A percentile compares a stretch with the other conserved stretches of the same genome.
Conservation (phyloP, 306 rosid genomes). For the Quillaja saponaria region DNA sequence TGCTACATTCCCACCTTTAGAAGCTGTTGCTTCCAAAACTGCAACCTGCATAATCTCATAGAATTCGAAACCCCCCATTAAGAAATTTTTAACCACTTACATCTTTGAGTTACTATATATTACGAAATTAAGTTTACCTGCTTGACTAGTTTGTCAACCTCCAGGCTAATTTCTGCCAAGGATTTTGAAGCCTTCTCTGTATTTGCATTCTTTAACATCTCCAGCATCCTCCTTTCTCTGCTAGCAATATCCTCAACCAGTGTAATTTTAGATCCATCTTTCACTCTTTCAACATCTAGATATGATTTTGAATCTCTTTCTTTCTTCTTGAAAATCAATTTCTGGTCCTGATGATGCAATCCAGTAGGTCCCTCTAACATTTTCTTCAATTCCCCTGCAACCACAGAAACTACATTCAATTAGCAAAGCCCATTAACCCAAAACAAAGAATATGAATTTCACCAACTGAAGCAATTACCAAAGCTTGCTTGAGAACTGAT, state of each 20-base stretch:
- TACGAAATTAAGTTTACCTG: conserved; percentile 47
- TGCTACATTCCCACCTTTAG: conserved; percentile 36
- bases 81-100: too few relatives aligned
- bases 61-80: too few relatives aligned
- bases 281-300: conserved; percentile 68
- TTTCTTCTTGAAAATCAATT: conserved; percentile 69
- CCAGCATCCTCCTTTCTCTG: conserved; percentile 55
- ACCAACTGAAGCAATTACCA: conserved; percentile 44
- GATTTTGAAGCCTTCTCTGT: conserved; percentile 57
- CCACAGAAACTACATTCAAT: background rate
- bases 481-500: conserved; percentile 80
- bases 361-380: conserved; percentile 60
- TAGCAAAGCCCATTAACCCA: background rate
- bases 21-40: conserved; percentile 46
- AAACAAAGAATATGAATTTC: background rate
- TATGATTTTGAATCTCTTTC: conserved; percentile 76
- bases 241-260: conserved; percentile 57
- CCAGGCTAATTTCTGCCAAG: conserved; percentile 48
- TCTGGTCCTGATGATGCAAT: conserved; percentile 67
- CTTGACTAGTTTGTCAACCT: conserved; percentile 53
- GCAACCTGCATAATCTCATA: conserved; percentile 53
- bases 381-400: conserved; percentile 90
- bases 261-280: conserved; percentile 65
- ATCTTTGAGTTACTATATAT: background rate
- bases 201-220: conserved; percentile 47